These are phyloP conservation scores for Boletus coccyginus DNA, from an alignment of 768 basidiomycete genomes.

Conservation along the genomic window DNA sequence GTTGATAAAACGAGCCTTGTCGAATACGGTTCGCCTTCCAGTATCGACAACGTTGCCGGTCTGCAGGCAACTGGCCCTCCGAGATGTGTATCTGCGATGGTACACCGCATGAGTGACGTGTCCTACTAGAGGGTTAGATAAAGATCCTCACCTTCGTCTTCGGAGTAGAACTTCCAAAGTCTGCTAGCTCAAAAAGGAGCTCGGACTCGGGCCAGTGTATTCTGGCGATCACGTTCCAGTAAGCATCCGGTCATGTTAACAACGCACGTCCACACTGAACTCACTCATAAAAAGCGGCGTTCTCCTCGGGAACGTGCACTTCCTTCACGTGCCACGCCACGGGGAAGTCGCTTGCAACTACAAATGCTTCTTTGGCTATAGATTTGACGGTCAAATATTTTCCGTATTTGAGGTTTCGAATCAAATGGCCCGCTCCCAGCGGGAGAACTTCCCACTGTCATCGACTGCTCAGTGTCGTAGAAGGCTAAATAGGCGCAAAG, in stretches of 20 bases:
- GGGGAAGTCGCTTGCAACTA: constrained; percentile 28
- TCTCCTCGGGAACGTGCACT: constrained; percentile 26
- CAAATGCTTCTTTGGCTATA: constrained; percentile 21
- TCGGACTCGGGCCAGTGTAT: constrained; percentile 31
- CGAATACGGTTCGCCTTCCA: constrained; percentile 31
- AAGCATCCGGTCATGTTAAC: not conserved
- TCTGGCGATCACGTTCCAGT: constrained; percentile 8
- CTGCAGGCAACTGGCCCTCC: constrained; percentile 20
- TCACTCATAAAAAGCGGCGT: constrained; percentile 27
- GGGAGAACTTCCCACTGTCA: constrained; percentile 30
- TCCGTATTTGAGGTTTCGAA: constrained; percentile 31
- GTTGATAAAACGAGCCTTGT: constrained; percentile 29
- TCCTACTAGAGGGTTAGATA: not conserved
- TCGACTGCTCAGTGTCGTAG: not conserved
- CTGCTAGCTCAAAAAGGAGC: constrained; percentile 25
- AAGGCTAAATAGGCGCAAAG: not conserved
- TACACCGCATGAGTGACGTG: not conserved
- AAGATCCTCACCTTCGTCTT: constrained; percentile 27
- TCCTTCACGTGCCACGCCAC: constrained; percentile 28
- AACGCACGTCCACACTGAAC: not conserved
- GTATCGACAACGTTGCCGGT: constrained; percentile 29
- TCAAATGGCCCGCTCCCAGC: constrained; percentile 28
- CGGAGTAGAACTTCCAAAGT: constrained; percentile 23
- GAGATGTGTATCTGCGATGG: constrained; percentile 21
- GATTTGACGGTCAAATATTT: constrained; percentile 29